Evolutionary conservation across 257 asterid species (phyloP).

Genomic region (Solanum tacnaense): DNA sequence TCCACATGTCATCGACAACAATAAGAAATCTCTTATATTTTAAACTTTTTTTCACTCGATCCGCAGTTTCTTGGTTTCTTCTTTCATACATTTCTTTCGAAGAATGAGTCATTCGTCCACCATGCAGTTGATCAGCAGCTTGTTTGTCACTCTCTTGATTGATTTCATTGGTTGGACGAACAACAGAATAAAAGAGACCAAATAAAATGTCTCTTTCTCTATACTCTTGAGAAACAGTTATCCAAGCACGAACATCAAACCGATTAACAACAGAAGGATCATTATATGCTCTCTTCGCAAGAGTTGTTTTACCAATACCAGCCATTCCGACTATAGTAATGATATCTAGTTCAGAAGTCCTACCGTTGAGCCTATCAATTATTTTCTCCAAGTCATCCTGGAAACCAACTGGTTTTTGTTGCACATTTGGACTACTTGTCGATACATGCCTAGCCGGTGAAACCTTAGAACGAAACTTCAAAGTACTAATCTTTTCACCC

Average conservation of each 20-base stretch:
- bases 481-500: not conserved
- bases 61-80: not conserved
- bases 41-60: constrained; percentile 2
- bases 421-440: not conserved
- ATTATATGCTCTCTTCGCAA: constrained; percentile 13
- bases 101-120: not conserved
- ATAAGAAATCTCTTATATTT: constrained; percentile 12
- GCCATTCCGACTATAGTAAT: constrained; percentile 20
- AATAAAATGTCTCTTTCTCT: not conserved
- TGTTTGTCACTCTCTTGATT: not conserved
- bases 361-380: constrained; percentile 8
- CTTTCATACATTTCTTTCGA: not conserved
- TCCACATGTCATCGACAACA: constrained; percentile 24
- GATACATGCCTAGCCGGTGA: not conserved
- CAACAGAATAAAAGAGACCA: constrained; percentile 3
- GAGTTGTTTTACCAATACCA: constrained; percentile 10
- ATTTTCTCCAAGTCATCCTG: constrained; percentile 13
- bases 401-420: constrained; percentile 7
- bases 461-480: not conserved
- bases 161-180: not conserved
- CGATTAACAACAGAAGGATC: constrained; percentile 7
- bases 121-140: constrained; percentile 1
- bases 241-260: constrained; percentile 23
- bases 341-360: constrained; percentile 2
- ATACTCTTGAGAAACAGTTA: constrained; percentile 19